Base-by-base conservation (phyloP, 495 filamentous ascomycete genomes). In the Aspergillus sparsus region DNA sequence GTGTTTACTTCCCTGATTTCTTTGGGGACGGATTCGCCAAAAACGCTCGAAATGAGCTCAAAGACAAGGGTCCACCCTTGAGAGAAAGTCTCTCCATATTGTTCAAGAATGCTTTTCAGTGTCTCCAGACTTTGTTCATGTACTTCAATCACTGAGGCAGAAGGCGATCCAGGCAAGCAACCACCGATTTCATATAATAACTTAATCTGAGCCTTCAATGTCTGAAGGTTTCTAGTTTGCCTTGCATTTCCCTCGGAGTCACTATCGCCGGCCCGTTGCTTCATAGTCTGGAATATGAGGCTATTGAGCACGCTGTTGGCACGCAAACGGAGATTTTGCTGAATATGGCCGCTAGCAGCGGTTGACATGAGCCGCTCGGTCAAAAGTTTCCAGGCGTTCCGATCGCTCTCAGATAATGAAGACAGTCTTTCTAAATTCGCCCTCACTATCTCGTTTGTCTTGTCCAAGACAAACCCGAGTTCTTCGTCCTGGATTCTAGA, bases 1-100 rank as follows among this genome's bases (percentile, higher is more conserved):
- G 49, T 18, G 44, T 49, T 45, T 45, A 34, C 41, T 68, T 74
- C 33, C 65, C 32, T 46, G 49, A 39, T 58, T 37, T 65, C 62
- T 21, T 62, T 56, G 5, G 70, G 57, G 6, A 63, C 69, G 51
- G 68, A 69, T 33, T 70, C 73, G 53, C 87, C 74, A 67, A 98
- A 97, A 5, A 93, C 89, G 64, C 85, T 95, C 53, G 85, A 84
- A 56, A 97, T 89, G 55, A 97, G 86, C 50, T 87, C 87, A 64
- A 98, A 96, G 5, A 89, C 85, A 50, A 89, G 80, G 47, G 87
- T 83, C 94, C 94, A 98, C 18, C 91, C 92, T 54, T 83, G 83
- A 8, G 85, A 77, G 21, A 98, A 82, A 0, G 85, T 80, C 63
- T 98, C 94, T 2, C 93, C 94, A 66, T 88, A 93, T 58, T 93